Base-by-base conservation (phyloP, 2,329 filamentous ascomycete species). In the Exophiala sp. region DNA sequence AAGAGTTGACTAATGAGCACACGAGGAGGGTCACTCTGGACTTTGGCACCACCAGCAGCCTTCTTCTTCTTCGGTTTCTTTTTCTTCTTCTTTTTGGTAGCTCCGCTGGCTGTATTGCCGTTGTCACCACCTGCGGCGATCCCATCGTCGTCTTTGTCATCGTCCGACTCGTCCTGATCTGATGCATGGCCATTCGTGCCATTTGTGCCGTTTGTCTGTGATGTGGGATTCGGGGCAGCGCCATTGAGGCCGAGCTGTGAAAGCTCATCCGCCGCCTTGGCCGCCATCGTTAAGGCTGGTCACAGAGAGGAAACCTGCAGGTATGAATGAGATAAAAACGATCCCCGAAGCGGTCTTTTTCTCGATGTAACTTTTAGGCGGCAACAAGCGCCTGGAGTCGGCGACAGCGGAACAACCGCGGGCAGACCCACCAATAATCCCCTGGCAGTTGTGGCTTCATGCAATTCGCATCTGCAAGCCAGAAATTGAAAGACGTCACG, bases 51-150 rank as follows among this genome's bases (percentile, higher is more conserved):
- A 14, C 63, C 72, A 59, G 73, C 72, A 59, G 73, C 76, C 66
- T 84, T 87, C 80, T 87, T 87, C 77, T 84, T 87, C 70, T 84
- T 85, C 68, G 85, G 82, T 74, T 83, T 86, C 78, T 85, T 89
- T 79, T 89, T 90, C 79, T 91, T 92, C 76, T 91, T 90, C 75
- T 90, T 90, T 73, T 89, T 88, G 48, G 73, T 72, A 34, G 67
- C 69, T 47, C 10, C 68, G 38, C 66, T 65, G 32, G 57, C 52
- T 33, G 42, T 39, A 24, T 43, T 45, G 29, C 48, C 62, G 66
- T 53, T 58, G 70, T 68, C 71, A 66, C 70, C 71, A n/a, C 64
- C 69, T n/a, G 72, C 75, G 24, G 66, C 63, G 21, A 29, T 8
- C 24, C 63, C 71, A 63, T 75, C 77, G 39, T 77, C 76, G 29